Evolutionary conservation across 148 eudicot genomes (phyloP), one percentile per base, ranked within the genome.

Genomic region (Diospyros kaki): DNA sequence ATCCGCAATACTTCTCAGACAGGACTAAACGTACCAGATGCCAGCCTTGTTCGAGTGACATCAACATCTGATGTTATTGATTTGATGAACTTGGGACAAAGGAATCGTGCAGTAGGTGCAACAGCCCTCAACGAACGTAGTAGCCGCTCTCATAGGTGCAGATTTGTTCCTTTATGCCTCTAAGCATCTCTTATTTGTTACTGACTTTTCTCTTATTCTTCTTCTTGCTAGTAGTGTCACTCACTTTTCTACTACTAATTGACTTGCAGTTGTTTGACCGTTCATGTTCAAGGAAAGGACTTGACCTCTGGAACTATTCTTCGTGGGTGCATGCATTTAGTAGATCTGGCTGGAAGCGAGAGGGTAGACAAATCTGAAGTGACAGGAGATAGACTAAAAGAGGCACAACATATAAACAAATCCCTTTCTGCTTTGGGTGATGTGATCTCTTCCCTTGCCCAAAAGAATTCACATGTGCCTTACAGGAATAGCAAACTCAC

Each of bases 271-370:
- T 94, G 98, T 86, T 83, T 94, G 81, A 94, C 96, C 28, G 99
- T 95, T 80, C 99, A 95, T 83, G 97, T 95, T 74, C 97, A 95
- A 89, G 97, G 99, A 77, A 89, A 76, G 81, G 97, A 95, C 86
- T 76, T 95, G 80, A 91, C 99, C 66, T 80, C 97, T 48, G 96
- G 99, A 75, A 81, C 68, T 40, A 75, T 85, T 72, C 87, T 92
- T 63, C 99, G 96, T 63, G 99, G 99, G 17, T 92, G 96, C 78
- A 95, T 95, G 99, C 99, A 95, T 87, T 83, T 95, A 73, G 99
- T 95, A 74, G 99, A 95, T 85, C 81, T 95, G 69, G 99, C 99
- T 4, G 99, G 99, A 50, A 95, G 99, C 82, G 99, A 95, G 86
- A 88, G 97, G 76, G 99, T 93, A n/a, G 89, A 95, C 75, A 95